Conservation (phyloP, 371 early-diverging fungal genomes). For the Nematocida sp. region DNA sequence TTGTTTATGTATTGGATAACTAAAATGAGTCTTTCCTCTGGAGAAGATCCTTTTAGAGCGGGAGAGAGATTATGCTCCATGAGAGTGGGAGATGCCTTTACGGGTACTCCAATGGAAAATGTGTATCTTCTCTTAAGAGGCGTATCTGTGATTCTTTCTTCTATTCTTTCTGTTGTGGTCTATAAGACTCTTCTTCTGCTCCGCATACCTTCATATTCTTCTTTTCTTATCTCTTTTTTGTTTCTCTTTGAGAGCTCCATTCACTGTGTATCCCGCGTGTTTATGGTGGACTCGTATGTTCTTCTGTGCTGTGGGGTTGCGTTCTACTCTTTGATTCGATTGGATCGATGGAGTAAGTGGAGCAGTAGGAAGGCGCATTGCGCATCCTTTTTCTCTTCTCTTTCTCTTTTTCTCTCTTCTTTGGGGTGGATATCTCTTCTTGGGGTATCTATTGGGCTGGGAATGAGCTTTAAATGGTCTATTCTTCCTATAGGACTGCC, state of each 20-base stretch:
- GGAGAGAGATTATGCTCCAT: background rate
- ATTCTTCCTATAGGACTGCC: constrained; percentile 47
- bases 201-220: background rate
- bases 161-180: background rate
- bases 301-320: constrained; percentile 1
- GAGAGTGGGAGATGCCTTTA: constrained; percentile 19
- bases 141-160: background rate
- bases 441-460: constrained; percentile 17
- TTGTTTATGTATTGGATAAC: constrained; percentile 14
- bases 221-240: constrained; percentile 3
- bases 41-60: background rate
- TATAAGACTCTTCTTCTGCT: background rate
- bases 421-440: constrained; percentile 15
- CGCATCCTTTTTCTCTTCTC: too few species aligned
- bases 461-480: constrained; percentile 29
- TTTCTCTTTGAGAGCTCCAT: constrained; percentile 37
- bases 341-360: background rate
- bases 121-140: constrained; percentile 3
- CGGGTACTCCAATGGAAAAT: background rate
- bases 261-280: constrained; percentile 24
- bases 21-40: background rate
- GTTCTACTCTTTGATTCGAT: constrained; percentile 7
- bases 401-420: background rate
- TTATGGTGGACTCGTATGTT: constrained; percentile 48
- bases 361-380: background rate